Evolutionary conservation across 2,329 filamentous ascomycete genomes (phyloP).

Genomic region (Colletotrichum liriopes): DNA sequence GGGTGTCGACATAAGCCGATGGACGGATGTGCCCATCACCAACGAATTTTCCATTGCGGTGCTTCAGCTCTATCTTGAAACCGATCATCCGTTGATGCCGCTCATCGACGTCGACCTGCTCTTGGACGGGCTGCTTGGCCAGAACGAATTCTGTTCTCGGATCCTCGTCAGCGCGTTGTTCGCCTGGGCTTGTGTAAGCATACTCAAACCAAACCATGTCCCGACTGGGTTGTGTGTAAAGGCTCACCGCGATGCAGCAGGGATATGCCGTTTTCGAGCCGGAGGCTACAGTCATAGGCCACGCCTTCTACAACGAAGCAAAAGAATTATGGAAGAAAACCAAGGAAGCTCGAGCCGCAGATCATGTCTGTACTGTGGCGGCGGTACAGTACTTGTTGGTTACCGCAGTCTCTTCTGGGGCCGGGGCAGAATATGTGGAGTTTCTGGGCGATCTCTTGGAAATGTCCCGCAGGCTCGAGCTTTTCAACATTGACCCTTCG

Average conservation of each 20-base stretch:
- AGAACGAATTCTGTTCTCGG: slow-evolving; percentile 8
- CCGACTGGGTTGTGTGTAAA: neutral
- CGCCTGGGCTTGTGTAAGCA: slow-evolving; percentile 19
- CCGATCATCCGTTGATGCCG: slow-evolving; percentile 10
- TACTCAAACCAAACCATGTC: neutral
- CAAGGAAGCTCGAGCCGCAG: neutral
- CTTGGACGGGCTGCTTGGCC: slow-evolving; percentile 7
- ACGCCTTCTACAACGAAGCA: slow-evolving; percentile 4
- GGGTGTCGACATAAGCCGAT: neutral
- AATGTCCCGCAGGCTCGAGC: slow-evolving; percentile 4
- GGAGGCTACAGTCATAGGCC: neutral
- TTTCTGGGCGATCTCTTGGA: neutral
- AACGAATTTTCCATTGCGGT: slow-evolving; percentile 8
- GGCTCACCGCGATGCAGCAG: neutral
- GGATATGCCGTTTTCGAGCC: slow-evolving; percentile 4
- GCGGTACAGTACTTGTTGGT: neutral
- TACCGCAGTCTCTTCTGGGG: slow-evolving; percentile 6
- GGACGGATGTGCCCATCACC: slow-evolving; percentile 7
- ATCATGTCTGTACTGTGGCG: slow-evolving; percentile 6
- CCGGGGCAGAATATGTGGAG: slow-evolving; percentile 8
- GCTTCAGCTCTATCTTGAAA: slow-evolving; percentile 5
- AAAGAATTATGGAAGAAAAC: neutral
- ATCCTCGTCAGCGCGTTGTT: neutral
- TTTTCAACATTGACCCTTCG: slow-evolving; percentile 7
- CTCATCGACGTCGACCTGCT: slow-evolving; percentile 8